Conservation (phyloP, 2,329 filamentous ascomycete genomes). For the Hypoxylon sp. region DNA sequence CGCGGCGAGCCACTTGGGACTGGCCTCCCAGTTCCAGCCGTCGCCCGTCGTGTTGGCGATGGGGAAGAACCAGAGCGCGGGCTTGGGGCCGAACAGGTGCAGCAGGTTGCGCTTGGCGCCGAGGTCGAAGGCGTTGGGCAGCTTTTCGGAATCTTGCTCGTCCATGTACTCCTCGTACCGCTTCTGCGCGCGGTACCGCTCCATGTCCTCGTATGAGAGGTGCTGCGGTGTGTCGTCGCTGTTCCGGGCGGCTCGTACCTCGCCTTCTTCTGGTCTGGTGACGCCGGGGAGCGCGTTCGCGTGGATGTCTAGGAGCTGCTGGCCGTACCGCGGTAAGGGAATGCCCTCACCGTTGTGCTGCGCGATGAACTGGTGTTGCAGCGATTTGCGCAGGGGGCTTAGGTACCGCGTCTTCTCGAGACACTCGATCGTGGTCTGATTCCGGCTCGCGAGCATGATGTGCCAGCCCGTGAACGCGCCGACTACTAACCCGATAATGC, state of each 20-base stretch:
- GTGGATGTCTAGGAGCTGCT: slow-evolving; percentile 85
- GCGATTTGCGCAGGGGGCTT: slow-evolving; percentile 79
- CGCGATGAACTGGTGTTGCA: slow-evolving; percentile 74
- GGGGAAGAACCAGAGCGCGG: slow-evolving; percentile 83
- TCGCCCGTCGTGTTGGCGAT: slow-evolving; percentile 89
- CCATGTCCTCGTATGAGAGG: slow-evolving; percentile 68
- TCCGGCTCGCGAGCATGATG: slow-evolving; percentile 81
- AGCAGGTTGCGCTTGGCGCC: slow-evolving; percentile 84
- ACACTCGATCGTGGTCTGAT: slow-evolving; percentile 95
- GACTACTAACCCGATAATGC: slow-evolving; percentile 91
- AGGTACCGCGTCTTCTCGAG: slow-evolving; percentile 96
- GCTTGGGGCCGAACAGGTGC: slow-evolving; percentile 84
- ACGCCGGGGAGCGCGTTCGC: slow-evolving; percentile 85
- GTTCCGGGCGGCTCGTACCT: slow-evolving; percentile 63
- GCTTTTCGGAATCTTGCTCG: slow-evolving; percentile 86
- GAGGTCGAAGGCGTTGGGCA: slow-evolving; percentile 94
- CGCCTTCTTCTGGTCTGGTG: slow-evolving; percentile 85
- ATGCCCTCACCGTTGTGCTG: slow-evolving; percentile 66
- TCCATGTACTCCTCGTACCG: slow-evolving; percentile 83
- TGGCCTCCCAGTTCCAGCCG: slow-evolving; percentile 95
- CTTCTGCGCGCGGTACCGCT: slow-evolving; percentile 67
- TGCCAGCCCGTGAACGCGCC: slow-evolving; percentile 94
- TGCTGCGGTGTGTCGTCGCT: slow-evolving; percentile 57
- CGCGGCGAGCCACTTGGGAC: slow-evolving; percentile 80
- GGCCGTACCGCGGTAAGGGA: slow-evolving; percentile 72